A percentile compares a stretch with the other conserved stretches of the same genome.
phyloP scores from a whole-genome alignment of 2,329 filamentous ascomycete species.

The Calonectria pseudoturangicola region DNA sequence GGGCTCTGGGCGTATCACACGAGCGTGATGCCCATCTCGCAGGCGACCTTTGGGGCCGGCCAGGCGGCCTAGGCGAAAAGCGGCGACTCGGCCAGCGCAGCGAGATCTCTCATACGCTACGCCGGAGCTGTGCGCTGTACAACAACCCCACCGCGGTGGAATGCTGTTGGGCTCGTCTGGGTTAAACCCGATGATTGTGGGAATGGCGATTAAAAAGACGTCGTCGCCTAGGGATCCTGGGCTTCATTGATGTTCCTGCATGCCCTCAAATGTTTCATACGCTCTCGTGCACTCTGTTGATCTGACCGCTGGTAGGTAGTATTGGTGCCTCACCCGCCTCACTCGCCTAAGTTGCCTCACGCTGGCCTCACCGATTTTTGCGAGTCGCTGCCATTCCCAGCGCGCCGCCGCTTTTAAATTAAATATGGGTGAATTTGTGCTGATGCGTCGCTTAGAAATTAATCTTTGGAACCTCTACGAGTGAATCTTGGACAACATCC shows the following conservation, averaged over 20 bases:
- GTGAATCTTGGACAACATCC: not conserved
- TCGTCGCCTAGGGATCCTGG: constrained; percentile 20
- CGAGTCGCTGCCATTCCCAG: not conserved
- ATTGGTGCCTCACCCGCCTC: constrained; percentile 19
- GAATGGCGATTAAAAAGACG: constrained; percentile 5
- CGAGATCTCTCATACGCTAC: constrained; percentile 22
- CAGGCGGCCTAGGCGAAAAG: constrained; percentile 19
- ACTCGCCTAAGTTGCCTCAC: constrained; percentile 20
- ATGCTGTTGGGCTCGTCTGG: constrained; percentile 17
- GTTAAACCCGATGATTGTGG: constrained; percentile 13
- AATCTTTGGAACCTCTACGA: not conserved
- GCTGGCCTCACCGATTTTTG: constrained; percentile 29
- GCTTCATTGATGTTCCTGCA: constrained; percentile 12
- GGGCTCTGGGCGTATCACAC: constrained; percentile 13
- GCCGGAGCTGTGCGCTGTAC: constrained; percentile 22
- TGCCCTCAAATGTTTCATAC: constrained; percentile 27
- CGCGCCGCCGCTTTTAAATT: not conserved
- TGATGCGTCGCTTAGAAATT: constrained; percentile 16
- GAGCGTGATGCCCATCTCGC: not conserved
- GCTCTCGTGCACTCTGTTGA: constrained; percentile 2
- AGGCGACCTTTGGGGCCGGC: not conserved
- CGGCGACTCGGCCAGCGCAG: constrained; percentile 21
- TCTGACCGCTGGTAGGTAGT: constrained; percentile 22
- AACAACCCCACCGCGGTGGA: constrained; percentile 19
- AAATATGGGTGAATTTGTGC: constrained; percentile 16